Evolutionary conservation across 441 rosid genomes (phyloP).

Genomic region (Populus trichocarpa): DNA sequence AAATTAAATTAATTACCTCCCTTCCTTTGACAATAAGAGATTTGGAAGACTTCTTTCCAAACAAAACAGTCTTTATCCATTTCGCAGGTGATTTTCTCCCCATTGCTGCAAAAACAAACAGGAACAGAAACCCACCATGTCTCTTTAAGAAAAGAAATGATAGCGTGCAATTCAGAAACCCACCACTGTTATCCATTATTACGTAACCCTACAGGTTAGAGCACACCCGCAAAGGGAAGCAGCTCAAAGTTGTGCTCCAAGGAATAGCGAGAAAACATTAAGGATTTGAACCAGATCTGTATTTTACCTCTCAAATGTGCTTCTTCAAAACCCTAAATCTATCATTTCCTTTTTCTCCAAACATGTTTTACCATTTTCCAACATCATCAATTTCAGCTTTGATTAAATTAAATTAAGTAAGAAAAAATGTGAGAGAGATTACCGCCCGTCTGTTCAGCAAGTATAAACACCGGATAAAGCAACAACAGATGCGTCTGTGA

Average conservation of each 20-base stretch:
- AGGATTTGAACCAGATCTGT: slow-evolving; percentile 56
- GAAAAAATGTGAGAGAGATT: not conserved
- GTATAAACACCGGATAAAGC: slow-evolving; percentile 23
- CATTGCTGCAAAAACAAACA: not conserved
- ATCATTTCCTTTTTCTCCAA: slow-evolving; percentile 28
- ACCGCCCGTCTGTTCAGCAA: slow-evolving; percentile 11
- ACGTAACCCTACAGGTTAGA: not conserved
- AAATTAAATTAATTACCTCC: no score
- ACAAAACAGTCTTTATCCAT: not conserved
- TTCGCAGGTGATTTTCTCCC: not conserved
- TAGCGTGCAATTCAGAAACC: no score
- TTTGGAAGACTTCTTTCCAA: no score
- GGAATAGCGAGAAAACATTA: not conserved
- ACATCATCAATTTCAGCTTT: not conserved
- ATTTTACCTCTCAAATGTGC: slow-evolving; percentile 23
- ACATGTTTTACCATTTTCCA: not conserved
- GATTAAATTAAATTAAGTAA: not conserved
- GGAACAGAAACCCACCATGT: not conserved
- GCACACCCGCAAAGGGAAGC: not conserved
- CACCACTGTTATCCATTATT: no score
- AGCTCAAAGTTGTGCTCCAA: no score
- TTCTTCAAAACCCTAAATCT: slow-evolving; percentile 34
- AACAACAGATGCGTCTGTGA: slow-evolving; percentile 5
- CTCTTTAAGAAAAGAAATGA: not conserved
- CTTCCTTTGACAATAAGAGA: no score